A percentile compares a stretch with the other conserved stretches of the same genome.
These are phyloP conservation scores for Adansonia rubrostipa DNA, from an alignment of 441 rosid species.

Conservation along the genomic window DNA sequence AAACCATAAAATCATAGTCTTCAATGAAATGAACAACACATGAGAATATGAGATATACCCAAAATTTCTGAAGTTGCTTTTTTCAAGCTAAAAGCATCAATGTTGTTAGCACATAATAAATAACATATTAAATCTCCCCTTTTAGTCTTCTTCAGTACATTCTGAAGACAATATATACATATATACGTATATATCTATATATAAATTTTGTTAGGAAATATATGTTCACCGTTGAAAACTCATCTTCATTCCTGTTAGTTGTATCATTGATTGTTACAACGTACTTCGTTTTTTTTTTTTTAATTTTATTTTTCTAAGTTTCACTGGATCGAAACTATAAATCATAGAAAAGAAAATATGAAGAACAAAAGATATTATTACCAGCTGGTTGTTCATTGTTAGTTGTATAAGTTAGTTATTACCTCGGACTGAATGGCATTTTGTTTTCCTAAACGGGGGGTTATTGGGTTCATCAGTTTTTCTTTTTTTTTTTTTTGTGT, in stretches of 20 bases:
- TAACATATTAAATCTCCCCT: neutral
- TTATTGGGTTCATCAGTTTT: neutral
- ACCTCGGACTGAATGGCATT: neutral
- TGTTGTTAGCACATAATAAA: neutral
- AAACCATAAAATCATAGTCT: neutral
- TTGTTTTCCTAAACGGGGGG: neutral
- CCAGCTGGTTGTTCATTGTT: neutral
- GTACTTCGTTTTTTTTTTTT: neutral
- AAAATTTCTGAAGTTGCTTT: neutral
- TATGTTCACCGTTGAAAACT: neutral
- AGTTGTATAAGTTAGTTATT: constrained; percentile 14
- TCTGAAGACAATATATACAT: neutral
- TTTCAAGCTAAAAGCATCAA: neutral
- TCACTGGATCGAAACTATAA: too few relatives aligned
- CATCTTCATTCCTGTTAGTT: neutral
- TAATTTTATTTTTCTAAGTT: too few relatives aligned
- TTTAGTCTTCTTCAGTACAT: neutral
- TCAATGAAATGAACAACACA: neutral
- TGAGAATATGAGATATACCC: neutral
- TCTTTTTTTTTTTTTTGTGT: neutral
- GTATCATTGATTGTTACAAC: neutral
- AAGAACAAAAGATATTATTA: neutral
- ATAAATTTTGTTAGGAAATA: neutral
- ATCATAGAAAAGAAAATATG: too few relatives aligned
- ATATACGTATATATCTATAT: too few relatives aligned